phyloP scores from a whole-genome alignment of 257 asterid genomes.

The Solanum neorickii region DNA sequence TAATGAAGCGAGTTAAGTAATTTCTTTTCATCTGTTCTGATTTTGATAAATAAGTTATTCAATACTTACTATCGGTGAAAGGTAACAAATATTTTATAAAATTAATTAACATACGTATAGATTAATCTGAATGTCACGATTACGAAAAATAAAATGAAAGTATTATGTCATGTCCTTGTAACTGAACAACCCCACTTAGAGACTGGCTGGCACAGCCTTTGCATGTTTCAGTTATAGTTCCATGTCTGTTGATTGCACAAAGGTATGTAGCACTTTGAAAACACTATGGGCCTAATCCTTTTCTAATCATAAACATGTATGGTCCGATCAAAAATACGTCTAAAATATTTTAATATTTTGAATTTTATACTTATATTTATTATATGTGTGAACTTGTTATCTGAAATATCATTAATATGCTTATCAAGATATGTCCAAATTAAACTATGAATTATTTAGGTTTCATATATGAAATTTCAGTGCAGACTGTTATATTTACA shows the following conservation, averaged over 20 bases:
- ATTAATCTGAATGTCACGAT: too few relatives aligned
- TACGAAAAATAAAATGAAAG: too few relatives aligned
- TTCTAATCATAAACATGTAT: neutral
- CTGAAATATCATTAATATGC: neutral
- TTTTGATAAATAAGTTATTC: too few relatives aligned
- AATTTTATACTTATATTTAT: too few relatives aligned
- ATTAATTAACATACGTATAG: too few relatives aligned
- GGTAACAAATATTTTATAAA: too few relatives aligned
- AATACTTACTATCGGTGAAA: neutral
- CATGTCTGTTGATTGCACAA: neutral
- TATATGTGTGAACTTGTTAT: too few relatives aligned
- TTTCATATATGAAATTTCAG: too few relatives aligned
- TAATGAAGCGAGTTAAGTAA: neutral
- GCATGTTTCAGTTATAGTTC: neutral
- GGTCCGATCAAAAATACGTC: too few relatives aligned
- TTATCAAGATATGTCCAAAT: accelerated
- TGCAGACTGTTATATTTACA: neutral
- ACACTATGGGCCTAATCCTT: neutral
- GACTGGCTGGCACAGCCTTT: neutral
- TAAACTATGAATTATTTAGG: neutral
- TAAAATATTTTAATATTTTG: too few relatives aligned
- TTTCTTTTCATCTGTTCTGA: too few relatives aligned
- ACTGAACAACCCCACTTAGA: neutral
- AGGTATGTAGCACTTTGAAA: neutral
- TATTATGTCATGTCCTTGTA: neutral